Conservation (phyloP, 176 grass and related monocot species). For the Aegilops longissima region DNA sequence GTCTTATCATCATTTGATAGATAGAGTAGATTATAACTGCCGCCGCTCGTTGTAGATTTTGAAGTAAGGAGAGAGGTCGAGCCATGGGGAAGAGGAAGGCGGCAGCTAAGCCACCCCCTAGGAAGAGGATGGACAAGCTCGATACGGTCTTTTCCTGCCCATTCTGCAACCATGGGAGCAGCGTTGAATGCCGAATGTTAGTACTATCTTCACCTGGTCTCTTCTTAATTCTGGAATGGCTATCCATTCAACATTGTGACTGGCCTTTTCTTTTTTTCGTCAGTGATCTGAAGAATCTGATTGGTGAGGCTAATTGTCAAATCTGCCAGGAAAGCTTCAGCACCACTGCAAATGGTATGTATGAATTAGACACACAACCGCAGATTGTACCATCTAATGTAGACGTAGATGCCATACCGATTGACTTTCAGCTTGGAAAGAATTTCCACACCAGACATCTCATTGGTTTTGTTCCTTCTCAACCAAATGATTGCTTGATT, state of each 20-base stretch:
- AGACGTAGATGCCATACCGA: background rate
- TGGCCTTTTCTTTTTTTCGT: background rate
- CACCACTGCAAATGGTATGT: conserved; percentile 67
- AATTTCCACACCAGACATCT: background rate
- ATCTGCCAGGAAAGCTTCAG: conserved; percentile 86
- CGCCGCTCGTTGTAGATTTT: background rate
- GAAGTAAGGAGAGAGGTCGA: conserved; percentile 22
- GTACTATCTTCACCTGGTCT: background rate
- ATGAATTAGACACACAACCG: background rate
- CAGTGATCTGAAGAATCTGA: conserved; percentile 81
- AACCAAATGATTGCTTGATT: background rate
- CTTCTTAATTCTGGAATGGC: background rate
- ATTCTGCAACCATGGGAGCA: conserved; percentile 70
- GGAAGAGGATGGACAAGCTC: conserved; percentile 77
- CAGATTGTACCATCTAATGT: too few relatives aligned
- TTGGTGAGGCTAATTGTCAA: conserved; percentile 67
- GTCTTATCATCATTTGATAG: too few relatives aligned
- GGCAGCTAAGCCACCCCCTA: conserved; percentile 59
- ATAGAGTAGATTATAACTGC: too few relatives aligned
- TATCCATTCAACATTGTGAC: conserved; percentile 24
- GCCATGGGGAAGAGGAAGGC: conserved; percentile 73
- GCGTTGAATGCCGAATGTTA: conserved; percentile 73
- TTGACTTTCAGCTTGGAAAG: background rate
- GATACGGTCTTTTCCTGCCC: conserved; percentile 64
- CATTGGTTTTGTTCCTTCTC: background rate